phyloP scores from a whole-genome alignment of 225 moss, liverwort and hornwort genomes.

The Polytrichum formosum region DNA sequence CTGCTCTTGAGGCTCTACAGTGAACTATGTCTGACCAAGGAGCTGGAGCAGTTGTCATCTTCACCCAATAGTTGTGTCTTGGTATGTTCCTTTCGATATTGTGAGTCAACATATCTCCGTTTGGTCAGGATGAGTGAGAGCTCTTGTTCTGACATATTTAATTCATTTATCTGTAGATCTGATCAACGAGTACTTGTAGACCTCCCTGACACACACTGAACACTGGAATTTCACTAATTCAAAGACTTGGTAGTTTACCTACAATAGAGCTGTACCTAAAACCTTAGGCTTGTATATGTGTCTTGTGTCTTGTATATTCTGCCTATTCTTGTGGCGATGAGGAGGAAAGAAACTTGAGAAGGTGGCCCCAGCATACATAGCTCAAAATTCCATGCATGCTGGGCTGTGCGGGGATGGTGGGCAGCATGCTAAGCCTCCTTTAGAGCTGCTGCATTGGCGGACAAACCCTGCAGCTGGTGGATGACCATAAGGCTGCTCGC shows the following conservation, averaged over 20 bases:
- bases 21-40: constrained; percentile 58
- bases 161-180: too few relatives aligned
- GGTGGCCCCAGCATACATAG: constrained; percentile 54
- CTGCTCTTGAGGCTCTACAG: constrained; percentile 85
- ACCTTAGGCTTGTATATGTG: too few relatives aligned
- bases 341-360: constrained; percentile 22
- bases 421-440: constrained; percentile 71
- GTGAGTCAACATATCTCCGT: not conserved
- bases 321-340: constrained; percentile 5
- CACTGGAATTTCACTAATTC: constrained; percentile 10
- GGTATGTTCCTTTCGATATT: constrained; percentile 44
- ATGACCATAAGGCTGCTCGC: constrained; percentile 76
- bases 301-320: too few relatives aligned
- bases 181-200: not conserved
- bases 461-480: constrained; percentile 61
- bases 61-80: constrained; percentile 82
- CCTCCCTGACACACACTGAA: constrained; percentile 27
- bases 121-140: not conserved
- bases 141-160: too few relatives aligned
- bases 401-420: constrained; percentile 77
- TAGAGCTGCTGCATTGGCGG: constrained; percentile 70
- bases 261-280: not conserved
- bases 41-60: constrained; percentile 77
- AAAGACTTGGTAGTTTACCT: not conserved
- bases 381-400: constrained; percentile 74